Evolutionary conservation across 441 rosid genomes (phyloP), one percentile per base, ranked within the genome.

Genomic region (Gossypium gossypioides): DNA sequence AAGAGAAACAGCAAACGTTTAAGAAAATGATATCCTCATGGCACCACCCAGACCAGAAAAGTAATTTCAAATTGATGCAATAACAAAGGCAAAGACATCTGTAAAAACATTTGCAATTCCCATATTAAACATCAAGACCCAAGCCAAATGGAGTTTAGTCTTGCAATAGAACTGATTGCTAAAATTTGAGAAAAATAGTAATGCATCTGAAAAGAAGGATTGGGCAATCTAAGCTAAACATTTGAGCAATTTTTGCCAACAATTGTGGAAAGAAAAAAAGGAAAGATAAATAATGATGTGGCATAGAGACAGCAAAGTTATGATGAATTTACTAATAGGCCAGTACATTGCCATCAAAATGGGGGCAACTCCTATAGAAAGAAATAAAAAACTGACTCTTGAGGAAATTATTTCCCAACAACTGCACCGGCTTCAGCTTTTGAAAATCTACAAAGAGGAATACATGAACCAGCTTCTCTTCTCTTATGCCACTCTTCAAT

Each of bases 331-430:
- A 50, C 22, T 48, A 50, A 25, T 8, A 25, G 42, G 57, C 15
- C 10, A 25, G 24, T 48, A 25, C 13, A 67, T 48, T 7, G 42
- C 50, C 55, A 15, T n/a, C 40, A n/a, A 61, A 61, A 46, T 24
- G 71, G 71, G 50, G 58, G 57, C 71, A 25, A 18, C 15, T 25
- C 70, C 57, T 24, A 50, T 50, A 51, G 24, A 9, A n/a, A 25
- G 40, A 48, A 66, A 48, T 15, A 3, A 7, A 46, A 66, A 66
- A 67, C 4, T 15, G 59, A 15, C 16, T 63, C 68, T 63, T 19
- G 29, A 48, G 16, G 13, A 67, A 67, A 25, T 25, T 15, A 67
- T 67, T 67, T 67, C 58, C 8, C 42, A 67, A 48, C 71, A 67
- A 27, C 24, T 15, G 24, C 59, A 16, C 24, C 71, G 12, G 29